phyloP scores from a whole-genome alignment of 2,329 filamentous ascomycete genomes.

The Falciphora oryzae region DNA sequence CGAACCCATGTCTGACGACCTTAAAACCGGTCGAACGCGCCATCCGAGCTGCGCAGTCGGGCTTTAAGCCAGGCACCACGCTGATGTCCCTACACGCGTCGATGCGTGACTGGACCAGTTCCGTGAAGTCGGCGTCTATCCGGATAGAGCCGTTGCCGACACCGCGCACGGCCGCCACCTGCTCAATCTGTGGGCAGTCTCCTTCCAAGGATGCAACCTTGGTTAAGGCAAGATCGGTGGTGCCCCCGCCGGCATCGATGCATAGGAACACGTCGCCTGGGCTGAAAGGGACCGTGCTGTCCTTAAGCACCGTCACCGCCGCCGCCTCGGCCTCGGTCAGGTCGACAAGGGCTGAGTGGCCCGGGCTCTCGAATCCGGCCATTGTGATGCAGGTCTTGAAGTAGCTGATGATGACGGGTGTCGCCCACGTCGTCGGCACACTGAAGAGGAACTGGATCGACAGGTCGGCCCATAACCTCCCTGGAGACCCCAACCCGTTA shows the following conservation, averaged over 20 bases:
- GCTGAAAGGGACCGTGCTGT: slow-evolving; percentile 30
- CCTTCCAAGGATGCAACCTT: no score
- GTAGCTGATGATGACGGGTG: slow-evolving; percentile 40
- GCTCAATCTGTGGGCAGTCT: slow-evolving; percentile 16
- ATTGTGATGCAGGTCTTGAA: slow-evolving; percentile 41
- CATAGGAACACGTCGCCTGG: slow-evolving; percentile 35
- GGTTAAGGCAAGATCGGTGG: slow-evolving; percentile 37
- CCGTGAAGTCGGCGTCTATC: slow-evolving; percentile 37
- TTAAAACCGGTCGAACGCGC: no score
- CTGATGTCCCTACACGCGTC: no score
- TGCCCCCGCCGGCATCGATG: slow-evolving; percentile 41
- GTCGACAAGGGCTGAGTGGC: slow-evolving; percentile 35
- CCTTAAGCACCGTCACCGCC: slow-evolving; percentile 40
- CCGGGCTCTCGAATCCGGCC: slow-evolving; percentile 40
- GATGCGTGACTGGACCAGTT: slow-evolving; percentile 29
- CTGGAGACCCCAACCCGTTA: slow-evolving; percentile 26
- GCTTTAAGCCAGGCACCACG: no score
- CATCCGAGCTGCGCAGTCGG: no score
- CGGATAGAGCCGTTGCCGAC: slow-evolving; percentile 39
- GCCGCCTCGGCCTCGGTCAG: slow-evolving; percentile 44
- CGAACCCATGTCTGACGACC: no score
- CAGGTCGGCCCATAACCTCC: slow-evolving; percentile 36
- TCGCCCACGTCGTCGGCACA: slow-evolving; percentile 52
- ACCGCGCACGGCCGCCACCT: slow-evolving; percentile 33
- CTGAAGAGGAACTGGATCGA: slow-evolving; percentile 49